These are phyloP conservation scores for Hypoxylon lenormandii DNA, from an alignment of 495 filamentous ascomycete species.

Conservation along the genomic window DNA sequence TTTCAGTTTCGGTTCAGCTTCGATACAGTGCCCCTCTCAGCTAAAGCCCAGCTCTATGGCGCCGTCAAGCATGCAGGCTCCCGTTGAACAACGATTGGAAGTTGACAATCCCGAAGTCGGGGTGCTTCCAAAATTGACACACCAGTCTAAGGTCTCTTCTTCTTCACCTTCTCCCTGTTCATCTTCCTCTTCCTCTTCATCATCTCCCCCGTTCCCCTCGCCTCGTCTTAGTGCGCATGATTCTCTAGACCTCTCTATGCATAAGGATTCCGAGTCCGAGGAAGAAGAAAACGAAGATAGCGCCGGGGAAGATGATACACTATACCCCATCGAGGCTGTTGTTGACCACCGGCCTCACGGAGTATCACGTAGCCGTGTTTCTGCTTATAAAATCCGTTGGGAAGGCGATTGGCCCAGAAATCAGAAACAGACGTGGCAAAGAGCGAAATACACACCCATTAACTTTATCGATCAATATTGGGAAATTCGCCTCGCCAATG, in stretches of 20 bases:
- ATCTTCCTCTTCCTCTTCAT: no score
- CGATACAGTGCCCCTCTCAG: no score
- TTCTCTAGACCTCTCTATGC: no score
- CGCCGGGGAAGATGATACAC: not conserved
- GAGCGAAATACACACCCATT: not conserved
- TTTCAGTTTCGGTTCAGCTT: no score
- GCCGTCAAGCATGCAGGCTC: no score
- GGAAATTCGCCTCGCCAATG: not conserved
- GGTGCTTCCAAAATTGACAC: no score
- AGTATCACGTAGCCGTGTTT: not conserved
- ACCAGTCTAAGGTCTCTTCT: no score
- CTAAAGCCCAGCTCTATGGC: no score
- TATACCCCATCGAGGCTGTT: slow-evolving; percentile 14
- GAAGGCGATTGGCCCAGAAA: slow-evolving; percentile 10
- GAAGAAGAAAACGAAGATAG: not conserved
- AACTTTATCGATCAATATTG: slow-evolving; percentile 11
- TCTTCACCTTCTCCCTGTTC: no score
- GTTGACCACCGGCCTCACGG: slow-evolving; percentile 5
- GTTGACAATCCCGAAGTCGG: no score
- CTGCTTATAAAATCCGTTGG: slow-evolving; percentile 16
- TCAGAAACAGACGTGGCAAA: slow-evolving; percentile 12
- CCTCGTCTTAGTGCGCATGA: not conserved
- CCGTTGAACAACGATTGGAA: no score
- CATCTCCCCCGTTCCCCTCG: not conserved
- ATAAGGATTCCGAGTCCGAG: no score